Percentiles rank a stretch among this genome's conserved stretches.
These are phyloP conservation scores for Cladobotryum protrusum DNA, from an alignment of 2,329 filamentous ascomycete genomes.

Conservation along the genomic window DNA sequence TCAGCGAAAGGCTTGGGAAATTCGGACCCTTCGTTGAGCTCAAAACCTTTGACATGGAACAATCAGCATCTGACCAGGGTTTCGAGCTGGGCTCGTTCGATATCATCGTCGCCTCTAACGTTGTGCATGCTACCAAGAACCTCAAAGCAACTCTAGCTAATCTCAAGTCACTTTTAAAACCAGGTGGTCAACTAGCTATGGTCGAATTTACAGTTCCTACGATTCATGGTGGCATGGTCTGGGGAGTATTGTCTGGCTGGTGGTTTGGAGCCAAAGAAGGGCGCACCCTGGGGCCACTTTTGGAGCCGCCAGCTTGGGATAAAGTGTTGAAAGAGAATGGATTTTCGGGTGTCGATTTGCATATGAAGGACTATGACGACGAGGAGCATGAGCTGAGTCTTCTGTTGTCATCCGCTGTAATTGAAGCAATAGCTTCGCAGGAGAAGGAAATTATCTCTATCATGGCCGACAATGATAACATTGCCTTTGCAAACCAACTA, in stretches of 20 bases:
- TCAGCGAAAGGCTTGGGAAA: slow-evolving; percentile 11
- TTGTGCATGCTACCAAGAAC: slow-evolving; percentile 6
- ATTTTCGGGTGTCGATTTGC: slow-evolving; percentile 6
- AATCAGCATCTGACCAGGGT: slow-evolving; percentile 8
- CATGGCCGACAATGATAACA: background rate
- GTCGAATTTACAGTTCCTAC: too few species aligned
- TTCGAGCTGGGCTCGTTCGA: slow-evolving; percentile 15
- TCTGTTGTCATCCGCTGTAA: slow-evolving; percentile 4
- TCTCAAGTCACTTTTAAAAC: too few species aligned
- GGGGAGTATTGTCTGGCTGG: too few species aligned
- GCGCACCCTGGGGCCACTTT: slow-evolving; percentile 1
- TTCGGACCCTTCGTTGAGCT: slow-evolving; percentile 9
- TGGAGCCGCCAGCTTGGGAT: slow-evolving; percentile 3
- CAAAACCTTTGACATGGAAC: slow-evolving; percentile 20
- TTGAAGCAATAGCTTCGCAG: background rate
- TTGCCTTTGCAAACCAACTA: background rate
- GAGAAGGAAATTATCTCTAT: slow-evolving; percentile 3
- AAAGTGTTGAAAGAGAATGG: slow-evolving; percentile 1
- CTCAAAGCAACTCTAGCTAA: too few species aligned
- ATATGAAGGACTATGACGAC: slow-evolving; percentile 5
- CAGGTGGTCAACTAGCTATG: too few species aligned
- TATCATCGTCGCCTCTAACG: slow-evolving; percentile 19
- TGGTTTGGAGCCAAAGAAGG: background rate
- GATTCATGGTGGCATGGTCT: too few species aligned
- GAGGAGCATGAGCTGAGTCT: slow-evolving; percentile 9